A percentile compares a stretch with the other conserved stretches of the same genome.
phyloP scores from a whole-genome alignment of 352 stramenopile genomes.

The Phytophthora capsici region DNA sequence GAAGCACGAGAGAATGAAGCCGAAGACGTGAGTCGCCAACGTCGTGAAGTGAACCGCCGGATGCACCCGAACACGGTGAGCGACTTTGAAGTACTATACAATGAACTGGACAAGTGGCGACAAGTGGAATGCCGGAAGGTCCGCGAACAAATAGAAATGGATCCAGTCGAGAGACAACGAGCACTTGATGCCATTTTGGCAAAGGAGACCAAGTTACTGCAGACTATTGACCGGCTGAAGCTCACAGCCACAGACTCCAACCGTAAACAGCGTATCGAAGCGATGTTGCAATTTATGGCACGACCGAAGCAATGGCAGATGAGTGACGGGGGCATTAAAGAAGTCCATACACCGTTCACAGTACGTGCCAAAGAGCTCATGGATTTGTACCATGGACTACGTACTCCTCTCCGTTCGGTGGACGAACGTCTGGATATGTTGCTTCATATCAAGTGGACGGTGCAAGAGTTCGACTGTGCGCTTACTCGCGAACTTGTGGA shows the following conservation, averaged over 20 bases:
- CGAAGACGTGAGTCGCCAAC: slow-evolving; percentile 56
- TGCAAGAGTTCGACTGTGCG: slow-evolving; percentile 92
- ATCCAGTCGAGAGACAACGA: slow-evolving; percentile 38
- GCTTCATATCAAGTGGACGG: slow-evolving; percentile 93
- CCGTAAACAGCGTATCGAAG: slow-evolving; percentile 83
- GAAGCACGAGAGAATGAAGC: slow-evolving; percentile 60
- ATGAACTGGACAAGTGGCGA: slow-evolving; percentile 93
- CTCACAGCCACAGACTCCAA: slow-evolving; percentile 79
- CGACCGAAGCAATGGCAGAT: slow-evolving; percentile 93
- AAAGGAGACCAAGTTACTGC: slow-evolving; percentile 87
- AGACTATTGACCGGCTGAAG: slow-evolving; percentile 92
- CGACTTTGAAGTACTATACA: slow-evolving; percentile 94
- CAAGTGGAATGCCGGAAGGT: slow-evolving; percentile 86
- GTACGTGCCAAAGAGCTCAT: slow-evolving; percentile 89
- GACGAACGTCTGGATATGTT: slow-evolving; percentile 92
- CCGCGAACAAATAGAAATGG: slow-evolving; percentile 46
- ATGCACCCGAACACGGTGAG: slow-evolving; percentile 86
- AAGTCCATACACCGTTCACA: slow-evolving; percentile 91
- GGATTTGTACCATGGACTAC: slow-evolving; percentile 87
- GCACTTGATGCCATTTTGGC: slow-evolving; percentile 68
- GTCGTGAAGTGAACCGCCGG: slow-evolving; percentile 82
- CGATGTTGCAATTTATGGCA: slow-evolving; percentile 91
- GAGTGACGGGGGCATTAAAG: slow-evolving; percentile 87
- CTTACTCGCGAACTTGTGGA: slow-evolving; percentile 92
- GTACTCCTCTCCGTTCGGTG: slow-evolving; percentile 55